These are phyloP conservation scores for Eutypella sp. DNA, from an alignment of 2,329 filamentous ascomycete species.

Conservation along the genomic window DNA sequence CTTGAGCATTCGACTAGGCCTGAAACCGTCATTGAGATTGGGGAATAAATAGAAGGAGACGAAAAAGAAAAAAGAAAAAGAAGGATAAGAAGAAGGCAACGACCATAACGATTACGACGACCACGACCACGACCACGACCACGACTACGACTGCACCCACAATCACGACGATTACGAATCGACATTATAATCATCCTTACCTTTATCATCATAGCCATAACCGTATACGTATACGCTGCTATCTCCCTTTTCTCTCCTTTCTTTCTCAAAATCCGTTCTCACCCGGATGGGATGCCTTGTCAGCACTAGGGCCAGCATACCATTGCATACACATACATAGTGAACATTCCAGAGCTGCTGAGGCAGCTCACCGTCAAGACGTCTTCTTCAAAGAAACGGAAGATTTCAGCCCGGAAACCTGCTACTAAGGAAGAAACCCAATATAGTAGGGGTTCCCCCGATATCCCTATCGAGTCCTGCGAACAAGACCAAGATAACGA, in stretches of 20 bases:
- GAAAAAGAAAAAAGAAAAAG: no score
- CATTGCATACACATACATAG: not conserved
- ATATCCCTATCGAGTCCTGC: conserved; percentile 48
- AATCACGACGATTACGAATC: no score
- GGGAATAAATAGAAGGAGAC: no score
- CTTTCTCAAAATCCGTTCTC: conserved; percentile 1
- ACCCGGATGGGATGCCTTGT: conserved; percentile 6
- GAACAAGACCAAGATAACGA: conserved; percentile 47
- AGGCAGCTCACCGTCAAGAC: conserved; percentile 66
- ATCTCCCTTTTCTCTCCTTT: conserved; percentile 4
- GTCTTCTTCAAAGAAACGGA: conserved; percentile 71
- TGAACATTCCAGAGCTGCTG: conserved; percentile 47
- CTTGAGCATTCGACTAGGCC: no score
- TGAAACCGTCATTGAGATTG: no score
- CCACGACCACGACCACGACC: no score
- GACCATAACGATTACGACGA: no score
- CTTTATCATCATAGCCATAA: not conserved
- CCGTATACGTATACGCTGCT: not conserved
- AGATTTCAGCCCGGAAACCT: conserved; percentile 49
- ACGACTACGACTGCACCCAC: no score
- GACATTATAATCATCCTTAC: not conserved
- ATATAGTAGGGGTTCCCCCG: conserved; percentile 29
- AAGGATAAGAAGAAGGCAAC: no score
- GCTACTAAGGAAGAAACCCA: conserved; percentile 37
- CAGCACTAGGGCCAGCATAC: conserved; percentile 4